Evolutionary conservation across 2,329 filamentous ascomycete species (phyloP).

Genomic region (Colletotrichum cuscutae): DNA sequence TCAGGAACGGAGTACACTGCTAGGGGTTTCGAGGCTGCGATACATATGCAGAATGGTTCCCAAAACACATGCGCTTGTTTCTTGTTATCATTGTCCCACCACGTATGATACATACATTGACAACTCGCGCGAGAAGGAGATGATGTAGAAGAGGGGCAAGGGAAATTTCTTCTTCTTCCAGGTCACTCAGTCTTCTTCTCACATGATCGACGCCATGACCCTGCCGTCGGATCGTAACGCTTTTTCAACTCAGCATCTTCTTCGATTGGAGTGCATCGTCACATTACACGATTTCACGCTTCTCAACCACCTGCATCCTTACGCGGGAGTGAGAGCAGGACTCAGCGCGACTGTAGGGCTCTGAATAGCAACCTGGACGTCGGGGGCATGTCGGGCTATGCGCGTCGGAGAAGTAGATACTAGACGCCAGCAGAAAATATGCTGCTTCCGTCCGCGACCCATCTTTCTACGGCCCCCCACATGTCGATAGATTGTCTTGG

Average conservation of each 20-base stretch:
- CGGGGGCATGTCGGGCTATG: slow-evolving; percentile 47
- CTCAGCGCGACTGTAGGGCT: slow-evolving; percentile 36
- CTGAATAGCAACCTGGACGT: slow-evolving; percentile 58
- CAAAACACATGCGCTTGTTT: slow-evolving; percentile 8
- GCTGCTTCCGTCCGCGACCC: slow-evolving; percentile 38
- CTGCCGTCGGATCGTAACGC: background rate
- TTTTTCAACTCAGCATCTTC: background rate
- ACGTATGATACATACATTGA: background rate
- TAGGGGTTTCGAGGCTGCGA: background rate
- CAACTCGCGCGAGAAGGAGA: background rate
- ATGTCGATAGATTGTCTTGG: background rate
- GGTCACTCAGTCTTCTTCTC: background rate
- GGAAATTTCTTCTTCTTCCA: background rate
- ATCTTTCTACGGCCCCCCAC: slow-evolving; percentile 19
- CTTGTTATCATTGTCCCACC: background rate
- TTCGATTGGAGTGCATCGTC: background rate
- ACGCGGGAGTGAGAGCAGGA: slow-evolving; percentile 3
- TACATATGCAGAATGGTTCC: slow-evolving; percentile 11
- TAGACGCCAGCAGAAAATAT: slow-evolving; percentile 38
- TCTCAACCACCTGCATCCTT: background rate
- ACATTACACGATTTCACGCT: background rate
- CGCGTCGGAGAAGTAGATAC: slow-evolving; percentile 30
- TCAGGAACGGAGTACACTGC: background rate
- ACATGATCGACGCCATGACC: background rate
- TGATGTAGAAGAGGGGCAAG: background rate